Base-by-base conservation (phyloP, 768 basidiomycete genomes). In the Asterophora parasitica region DNA sequence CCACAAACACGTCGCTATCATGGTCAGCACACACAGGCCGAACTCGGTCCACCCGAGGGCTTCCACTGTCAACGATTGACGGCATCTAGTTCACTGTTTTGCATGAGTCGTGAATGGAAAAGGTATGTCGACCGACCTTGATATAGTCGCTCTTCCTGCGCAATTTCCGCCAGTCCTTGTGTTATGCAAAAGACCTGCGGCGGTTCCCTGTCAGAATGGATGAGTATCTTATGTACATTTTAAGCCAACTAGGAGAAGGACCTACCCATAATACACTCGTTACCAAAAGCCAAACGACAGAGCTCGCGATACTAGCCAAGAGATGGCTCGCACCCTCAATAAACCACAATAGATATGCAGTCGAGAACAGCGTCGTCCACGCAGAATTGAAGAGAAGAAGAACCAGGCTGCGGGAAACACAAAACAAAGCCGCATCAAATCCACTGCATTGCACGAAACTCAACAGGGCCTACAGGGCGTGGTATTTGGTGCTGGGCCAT, bases 41-140 rank as follows among this genome's bases (percentile, higher is more conserved):
- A 88, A 82, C 54, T 87, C 85, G 42, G 82, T 78, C 87, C 88
- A 89, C 4, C 84, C 85, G 12, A 89, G 60, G 1, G 82, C 82
- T 63, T 85, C 83, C 6, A 88, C 81, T 4, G 86, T 85, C 51
- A 88, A 66, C 2, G 78, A 78, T 61, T 88, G 81, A 54, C 83
- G 74, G 65, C 88, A 90, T 54, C 79, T 85, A 53, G 51, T 52
- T 39, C 28, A 20, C 32, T 30, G 11, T 16, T 26, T 45, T 40
- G 28, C 23, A 31, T 17, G n/a, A 38, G 32, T 39, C 12, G 27
- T 16, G 27, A 26, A 39, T 46, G 31, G 48, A 20, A 23, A 39
- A 37, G 32, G 30, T 33, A 44, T 50, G 49, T 50, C 47, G 9
- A 58, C 71, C 20, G 49, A 79, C 76, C 78, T 67, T 13, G 82